phyloP scores from a whole-genome alignment of 2,329 filamentous ascomycete species.

The Phialophora expanda region DNA sequence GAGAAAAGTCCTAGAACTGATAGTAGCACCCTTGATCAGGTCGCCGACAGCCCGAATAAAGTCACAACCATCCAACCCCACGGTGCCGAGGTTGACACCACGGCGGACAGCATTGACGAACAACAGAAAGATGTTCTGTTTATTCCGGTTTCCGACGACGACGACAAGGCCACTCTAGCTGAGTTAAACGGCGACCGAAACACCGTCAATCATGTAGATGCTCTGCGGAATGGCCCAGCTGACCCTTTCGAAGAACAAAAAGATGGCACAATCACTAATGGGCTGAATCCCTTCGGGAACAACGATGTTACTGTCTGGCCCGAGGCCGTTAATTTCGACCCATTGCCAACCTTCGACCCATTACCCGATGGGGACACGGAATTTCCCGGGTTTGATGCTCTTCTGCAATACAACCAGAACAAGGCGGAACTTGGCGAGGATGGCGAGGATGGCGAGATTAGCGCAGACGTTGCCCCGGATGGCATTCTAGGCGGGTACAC shows the following conservation, averaged over 20 bases:
- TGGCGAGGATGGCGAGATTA: neutral
- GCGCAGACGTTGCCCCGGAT: neutral
- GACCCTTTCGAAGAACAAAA: neutral
- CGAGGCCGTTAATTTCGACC: neutral
- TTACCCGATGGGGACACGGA: conserved; percentile 5
- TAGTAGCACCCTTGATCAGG: neutral
- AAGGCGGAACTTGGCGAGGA: conserved; percentile 5
- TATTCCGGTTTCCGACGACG: neutral
- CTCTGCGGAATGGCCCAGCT: neutral
- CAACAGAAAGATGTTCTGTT: neutral
- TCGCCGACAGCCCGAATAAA: neutral
- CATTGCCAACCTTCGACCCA: neutral
- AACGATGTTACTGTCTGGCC: neutral
- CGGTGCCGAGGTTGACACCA: neutral
- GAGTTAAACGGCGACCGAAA: neutral
- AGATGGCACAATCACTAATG: neutral
- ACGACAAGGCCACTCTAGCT: neutral
- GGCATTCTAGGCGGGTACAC: neutral
- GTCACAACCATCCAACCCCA: neutral
- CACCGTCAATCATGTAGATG: neutral
- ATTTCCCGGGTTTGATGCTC: conserved; percentile 13
- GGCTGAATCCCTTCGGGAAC: neutral
- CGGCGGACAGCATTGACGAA: neutral
- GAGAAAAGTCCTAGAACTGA: neutral
- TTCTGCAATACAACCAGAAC: conserved; percentile 26